Base-by-base conservation (phyloP, 2,329 filamentous ascomycete species). In the Stagonosporopsis tanaceti region DNA sequence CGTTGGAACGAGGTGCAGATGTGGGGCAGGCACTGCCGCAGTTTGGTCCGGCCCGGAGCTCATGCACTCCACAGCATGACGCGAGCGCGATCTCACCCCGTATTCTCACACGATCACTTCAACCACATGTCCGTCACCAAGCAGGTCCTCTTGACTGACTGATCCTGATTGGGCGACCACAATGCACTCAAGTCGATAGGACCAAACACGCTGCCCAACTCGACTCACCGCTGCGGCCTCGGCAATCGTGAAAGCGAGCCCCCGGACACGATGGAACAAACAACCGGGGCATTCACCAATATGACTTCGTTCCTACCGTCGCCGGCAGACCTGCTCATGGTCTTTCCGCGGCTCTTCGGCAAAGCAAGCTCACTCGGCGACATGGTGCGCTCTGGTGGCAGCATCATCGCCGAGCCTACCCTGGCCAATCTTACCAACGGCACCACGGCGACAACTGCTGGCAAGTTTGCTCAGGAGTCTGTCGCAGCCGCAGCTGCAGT, bases 321-420 rank as follows among this genome's bases (percentile, higher is more conserved):
- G 11, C 77, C 90, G 17, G 87, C 86, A 72, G 89, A 92, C 68
- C 78, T 93, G 45, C 82, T 91, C 62, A 82, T 86, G 75, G 89
- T 86, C 17, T 84, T 90, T 4, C 90, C 90, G 47, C 84, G 90
- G 57, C 87, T 93, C 70, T 83, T 91, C 30, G 87, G 84, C 75
- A 88, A 86, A 72, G 81, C 89, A 35, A 86, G 88, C 47, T 86
- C 84, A n/a, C 84, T 89, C 65, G 78, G 78, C 15, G 87, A 90
- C 65, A 77, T 77, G 67, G 73, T 81, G 51, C 77, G 82, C 66
- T 81, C 85, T 60, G 85, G 85, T 53, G 85, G 86, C 66, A 85
- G 82, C 66, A 74, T 85, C 35, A 85, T 89, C 48, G 82, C 87
- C 20, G 84, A 86, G 66, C 81, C 86, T 6, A 88, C 86, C n/a